Conservation (phyloP, 2,329 filamentous ascomycete genomes). For the Sclerotinia subarctica region DNA sequence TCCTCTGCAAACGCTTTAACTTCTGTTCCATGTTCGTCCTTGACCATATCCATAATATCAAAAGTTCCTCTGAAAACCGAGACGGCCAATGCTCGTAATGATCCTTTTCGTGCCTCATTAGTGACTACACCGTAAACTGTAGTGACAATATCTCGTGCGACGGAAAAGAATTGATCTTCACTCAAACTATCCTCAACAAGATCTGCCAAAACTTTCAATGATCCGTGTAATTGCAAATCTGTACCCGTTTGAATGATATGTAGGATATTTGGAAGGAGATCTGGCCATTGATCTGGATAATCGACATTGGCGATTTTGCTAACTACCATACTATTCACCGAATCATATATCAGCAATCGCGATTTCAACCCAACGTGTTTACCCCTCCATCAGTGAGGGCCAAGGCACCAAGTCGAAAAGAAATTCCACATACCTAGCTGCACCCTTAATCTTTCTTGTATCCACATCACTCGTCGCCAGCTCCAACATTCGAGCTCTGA, state of each 20-base stretch:
- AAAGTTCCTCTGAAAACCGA: slow-evolving; percentile 90
- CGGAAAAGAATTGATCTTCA: slow-evolving; percentile 90
- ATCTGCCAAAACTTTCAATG: slow-evolving; percentile 82
- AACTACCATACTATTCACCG: slow-evolving; percentile 58
- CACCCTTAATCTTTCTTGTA: slow-evolving; percentile 82
- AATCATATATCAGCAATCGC: slow-evolving; percentile 19
- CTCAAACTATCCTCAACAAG: slow-evolving; percentile 90
- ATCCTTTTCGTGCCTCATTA: slow-evolving; percentile 69
- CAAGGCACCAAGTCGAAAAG: slow-evolving; percentile 1
- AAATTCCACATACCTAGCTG: slow-evolving; percentile 65
- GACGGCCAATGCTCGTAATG: slow-evolving; percentile 78
- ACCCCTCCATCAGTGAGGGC: not conserved
- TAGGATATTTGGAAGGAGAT: slow-evolving; percentile 76
- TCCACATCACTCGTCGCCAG: slow-evolving; percentile 67
- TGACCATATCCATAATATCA: slow-evolving; percentile 93
- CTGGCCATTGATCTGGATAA: slow-evolving; percentile 94
- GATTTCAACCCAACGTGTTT: not conserved
- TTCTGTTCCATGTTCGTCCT: slow-evolving; percentile 83
- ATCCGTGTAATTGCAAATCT: slow-evolving; percentile 81
- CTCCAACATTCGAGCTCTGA: slow-evolving; percentile 72
- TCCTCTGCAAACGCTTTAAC: slow-evolving; percentile 90
- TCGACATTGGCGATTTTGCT: slow-evolving; percentile 93
- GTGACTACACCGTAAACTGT: slow-evolving; percentile 79
- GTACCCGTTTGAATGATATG: slow-evolving; percentile 71
- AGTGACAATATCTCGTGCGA: slow-evolving; percentile 81